A percentile compares a stretch with the other conserved stretches of the same genome.
These are phyloP conservation scores for Bolboschoenus planiculmis DNA, from an alignment of 176 grass and related monocot genomes.

Conservation along the genomic window DNA sequence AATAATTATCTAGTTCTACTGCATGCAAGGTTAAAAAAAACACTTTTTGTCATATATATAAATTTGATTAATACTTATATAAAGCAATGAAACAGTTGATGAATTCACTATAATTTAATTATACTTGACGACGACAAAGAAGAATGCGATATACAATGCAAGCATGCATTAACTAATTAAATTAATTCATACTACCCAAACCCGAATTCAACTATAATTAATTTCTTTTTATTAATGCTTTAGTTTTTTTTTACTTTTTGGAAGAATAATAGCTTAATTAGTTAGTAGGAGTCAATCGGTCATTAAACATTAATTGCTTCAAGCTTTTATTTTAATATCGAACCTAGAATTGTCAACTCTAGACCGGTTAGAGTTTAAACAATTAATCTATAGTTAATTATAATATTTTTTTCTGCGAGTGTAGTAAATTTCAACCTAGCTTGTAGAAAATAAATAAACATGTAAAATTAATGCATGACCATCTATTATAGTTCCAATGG, in stretches of 20 bases:
- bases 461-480: neutral
- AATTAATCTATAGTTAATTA: neutral
- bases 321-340: no score
- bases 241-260: no score
- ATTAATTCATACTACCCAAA: neutral
- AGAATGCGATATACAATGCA: no score
- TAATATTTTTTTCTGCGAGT: neutral
- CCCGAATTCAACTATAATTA: neutral
- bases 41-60: neutral
- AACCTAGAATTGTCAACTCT: no score
- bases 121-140: neutral
- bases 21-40: neutral
- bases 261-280: no score
- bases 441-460: neutral
- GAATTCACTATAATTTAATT: no score
- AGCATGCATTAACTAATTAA: no score
- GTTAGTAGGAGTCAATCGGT: no score
- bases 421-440: neutral
- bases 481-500: neutral
- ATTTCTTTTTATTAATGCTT: neutral
- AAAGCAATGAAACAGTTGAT: neutral
- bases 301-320: no score
- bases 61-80: neutral
- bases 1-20: neutral
- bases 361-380: no score